These are phyloP conservation scores for Claviceps sp. DNA, from an alignment of 2,329 filamentous ascomycete species.

Conservation along the genomic window DNA sequence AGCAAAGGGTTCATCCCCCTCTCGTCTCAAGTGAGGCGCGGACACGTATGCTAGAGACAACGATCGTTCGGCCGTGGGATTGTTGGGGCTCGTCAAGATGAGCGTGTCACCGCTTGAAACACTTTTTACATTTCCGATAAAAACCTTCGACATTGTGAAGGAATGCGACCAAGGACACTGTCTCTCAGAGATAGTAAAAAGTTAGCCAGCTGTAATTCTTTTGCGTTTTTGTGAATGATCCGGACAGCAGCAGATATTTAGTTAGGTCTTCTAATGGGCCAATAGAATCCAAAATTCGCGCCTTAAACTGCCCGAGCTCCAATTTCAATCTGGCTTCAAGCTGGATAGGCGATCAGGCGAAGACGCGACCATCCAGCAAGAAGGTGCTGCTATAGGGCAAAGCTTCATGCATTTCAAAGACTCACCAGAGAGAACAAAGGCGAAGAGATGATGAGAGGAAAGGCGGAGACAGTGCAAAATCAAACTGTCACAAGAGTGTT, in stretches of 20 bases:
- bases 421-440: not conserved
- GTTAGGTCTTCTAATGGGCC: too few species aligned
- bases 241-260: too few species aligned
- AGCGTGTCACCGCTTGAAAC: slow-evolving; percentile 90
- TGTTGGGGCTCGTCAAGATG: slow-evolving; percentile 67
- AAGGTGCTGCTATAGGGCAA: too few species aligned
- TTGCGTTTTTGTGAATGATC: too few species aligned
- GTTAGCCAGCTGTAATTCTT: not conserved
- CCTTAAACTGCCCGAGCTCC: too few species aligned
- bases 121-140: slow-evolving; percentile 73
- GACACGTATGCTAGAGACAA: slow-evolving; percentile 88
- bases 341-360: too few species aligned
- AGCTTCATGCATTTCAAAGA: not conserved
- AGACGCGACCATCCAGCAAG: too few species aligned
- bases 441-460: not conserved
- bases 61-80: slow-evolving; percentile 69
- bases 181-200: not conserved
- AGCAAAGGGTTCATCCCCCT: slow-evolving; percentile 83
- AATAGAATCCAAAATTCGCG: too few species aligned
- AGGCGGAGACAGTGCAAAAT: not conserved
- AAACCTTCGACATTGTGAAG: slow-evolving; percentile 36
- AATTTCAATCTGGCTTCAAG: too few species aligned
- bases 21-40: slow-evolving; percentile 72
- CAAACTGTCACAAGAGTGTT: not conserved
- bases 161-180: slow-evolving; percentile 10